Evolutionary conservation across 805 yeast species (phyloP), one percentile per base, ranked within the genome.

Genomic region (Yarrowia sp.): DNA sequence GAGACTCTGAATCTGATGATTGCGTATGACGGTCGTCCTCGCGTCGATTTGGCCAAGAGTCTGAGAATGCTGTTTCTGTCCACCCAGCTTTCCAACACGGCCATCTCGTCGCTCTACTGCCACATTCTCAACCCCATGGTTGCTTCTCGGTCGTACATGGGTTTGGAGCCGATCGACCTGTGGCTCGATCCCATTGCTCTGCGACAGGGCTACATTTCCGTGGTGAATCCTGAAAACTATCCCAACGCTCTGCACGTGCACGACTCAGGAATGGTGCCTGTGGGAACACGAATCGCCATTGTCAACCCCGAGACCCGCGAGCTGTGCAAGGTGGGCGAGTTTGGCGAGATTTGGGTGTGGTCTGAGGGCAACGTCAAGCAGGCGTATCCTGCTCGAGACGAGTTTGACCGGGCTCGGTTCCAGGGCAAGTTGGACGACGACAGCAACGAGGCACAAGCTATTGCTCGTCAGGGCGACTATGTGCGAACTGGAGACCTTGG

Each of bases 341-440:
- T 85, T 74, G 99, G 99, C 35, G 99, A 95, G 76, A 91, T 95
- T 41, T 95, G 98, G 98, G 96, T 93, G 1, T 84, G 89, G 68
- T 89, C 96, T 0, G 96, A 91, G 68, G 96, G 93, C 0, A 92
- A 88, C 69, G 87, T 85, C 30, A 74, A 80, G 12, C 83, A 84
- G 7, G 87, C 85, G 72, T 83, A 84, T 41, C 79, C 82, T 61
- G 71, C 70, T 1, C 78, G 81, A 10, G 89, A 86, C 67, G 75
- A 77, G 12, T 83, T 86, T 68, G 79, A 79, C 6, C 74, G 77
- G 11, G 78, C 79, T 21, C 89, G 89, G 68, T 84, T 89, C 68
- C 75, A 77, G 24, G 93, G 92, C 16, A 82, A 80, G 63, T 83
- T 92, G 17, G 81, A 74, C 1, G 88, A 83, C 41, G 56, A 35